phyloP scores from a whole-genome alignment of 1,139 yeast genomes.

The Pneumocystis sp. region DNA sequence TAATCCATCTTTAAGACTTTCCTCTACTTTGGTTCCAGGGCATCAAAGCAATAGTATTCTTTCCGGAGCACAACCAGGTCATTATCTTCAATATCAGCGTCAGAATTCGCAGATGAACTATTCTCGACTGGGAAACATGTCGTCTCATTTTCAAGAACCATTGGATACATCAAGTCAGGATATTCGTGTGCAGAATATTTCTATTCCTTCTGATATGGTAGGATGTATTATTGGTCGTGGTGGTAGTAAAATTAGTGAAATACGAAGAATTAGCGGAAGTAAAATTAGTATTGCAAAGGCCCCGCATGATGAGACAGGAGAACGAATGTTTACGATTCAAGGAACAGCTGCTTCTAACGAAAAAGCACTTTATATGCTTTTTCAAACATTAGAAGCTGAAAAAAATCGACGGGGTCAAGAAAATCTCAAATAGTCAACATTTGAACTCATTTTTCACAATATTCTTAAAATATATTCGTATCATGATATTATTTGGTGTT shows the following conservation, averaged over 20 bases:
- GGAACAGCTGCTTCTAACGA: slow-evolving; percentile 55
- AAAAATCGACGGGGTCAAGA: slow-evolving; percentile 34
- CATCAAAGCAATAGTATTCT: not conserved
- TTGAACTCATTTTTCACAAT: not conserved
- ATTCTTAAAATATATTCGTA: not conserved
- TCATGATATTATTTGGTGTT: not conserved
- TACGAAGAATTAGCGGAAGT: slow-evolving; percentile 67
- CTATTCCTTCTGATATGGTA: slow-evolving; percentile 69
- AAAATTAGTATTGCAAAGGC: slow-evolving; percentile 65
- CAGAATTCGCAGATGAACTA: not conserved
- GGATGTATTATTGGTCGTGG: slow-evolving; percentile 85
- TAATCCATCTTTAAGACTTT: slow-evolving; percentile 30
- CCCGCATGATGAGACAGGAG: slow-evolving; percentile 43
- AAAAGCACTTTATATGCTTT: slow-evolving; percentile 51
- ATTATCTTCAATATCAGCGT: not conserved
- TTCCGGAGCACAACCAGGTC: not conserved
- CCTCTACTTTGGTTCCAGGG: slow-evolving; percentile 6
- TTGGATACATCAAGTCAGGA: not conserved
- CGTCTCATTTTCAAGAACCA: not conserved
- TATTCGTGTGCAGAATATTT: slow-evolving; percentile 31
- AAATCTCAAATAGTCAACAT: not conserved
- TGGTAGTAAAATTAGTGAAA: slow-evolving; percentile 76
- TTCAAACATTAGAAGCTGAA: slow-evolving; percentile 65
- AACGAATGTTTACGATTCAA: slow-evolving; percentile 56
- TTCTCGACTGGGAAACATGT: not conserved